Conservation (phyloP, 306 rosid genomes). For the Cucurbita maxima region DNA sequence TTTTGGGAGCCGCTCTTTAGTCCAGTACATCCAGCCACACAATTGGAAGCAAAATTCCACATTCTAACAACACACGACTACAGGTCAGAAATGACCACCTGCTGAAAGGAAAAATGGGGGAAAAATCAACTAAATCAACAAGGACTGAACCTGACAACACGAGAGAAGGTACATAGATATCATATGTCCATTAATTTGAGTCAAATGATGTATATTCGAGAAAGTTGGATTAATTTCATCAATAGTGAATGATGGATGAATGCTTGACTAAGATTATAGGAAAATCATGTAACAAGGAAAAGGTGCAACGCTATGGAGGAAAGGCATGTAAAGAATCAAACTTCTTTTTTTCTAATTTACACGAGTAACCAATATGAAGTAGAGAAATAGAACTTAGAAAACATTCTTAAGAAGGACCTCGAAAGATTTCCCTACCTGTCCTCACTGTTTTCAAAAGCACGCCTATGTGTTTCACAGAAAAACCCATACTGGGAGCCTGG, state of each 20-base stretch:
- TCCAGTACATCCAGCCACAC: constrained; percentile 59
- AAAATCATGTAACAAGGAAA: neutral
- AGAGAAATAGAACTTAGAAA: neutral
- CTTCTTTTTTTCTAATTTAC: neutral
- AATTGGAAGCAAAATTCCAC: constrained; percentile 90
- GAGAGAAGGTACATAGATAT: neutral
- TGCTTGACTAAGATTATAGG: neutral
- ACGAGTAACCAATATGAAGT: neutral
- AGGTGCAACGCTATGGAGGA: neutral
- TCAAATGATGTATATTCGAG: neutral
- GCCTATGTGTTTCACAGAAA: neutral
- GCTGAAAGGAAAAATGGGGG: neutral
- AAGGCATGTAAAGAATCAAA: neutral
- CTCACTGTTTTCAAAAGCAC: neutral
- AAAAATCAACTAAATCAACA: neutral
- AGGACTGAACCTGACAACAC: neutral
- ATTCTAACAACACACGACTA: constrained; percentile 24
- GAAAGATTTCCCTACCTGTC: neutral
- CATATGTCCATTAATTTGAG: neutral
- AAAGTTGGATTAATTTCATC: neutral
- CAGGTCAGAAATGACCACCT: neutral
- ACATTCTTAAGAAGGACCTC: neutral
- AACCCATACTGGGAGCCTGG: neutral
- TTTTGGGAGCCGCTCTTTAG: constrained; percentile 33
- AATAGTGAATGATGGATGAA: neutral